Percentiles rank a stretch among this genome's conserved stretches.
These are phyloP conservation scores for Schizochytrium sp. DNA, from an alignment of 108 stramenopile species.

Conservation along the genomic window DNA sequence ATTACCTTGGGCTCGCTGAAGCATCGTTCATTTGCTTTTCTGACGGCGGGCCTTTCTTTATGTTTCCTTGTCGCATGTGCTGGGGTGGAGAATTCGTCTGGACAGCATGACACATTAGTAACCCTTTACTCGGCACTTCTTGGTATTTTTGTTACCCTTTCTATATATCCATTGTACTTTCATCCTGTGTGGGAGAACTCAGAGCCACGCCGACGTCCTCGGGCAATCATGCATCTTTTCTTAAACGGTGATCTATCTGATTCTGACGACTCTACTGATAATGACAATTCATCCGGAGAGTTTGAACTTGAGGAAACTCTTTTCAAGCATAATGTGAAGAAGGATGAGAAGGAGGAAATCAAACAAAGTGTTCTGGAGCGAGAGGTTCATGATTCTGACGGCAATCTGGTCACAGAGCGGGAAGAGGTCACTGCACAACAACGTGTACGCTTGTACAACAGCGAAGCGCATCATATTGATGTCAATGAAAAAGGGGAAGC, in stretches of 20 bases:
- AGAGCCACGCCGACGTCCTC: slow-evolving; percentile 2
- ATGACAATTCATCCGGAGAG: background rate
- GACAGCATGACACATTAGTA: background rate
- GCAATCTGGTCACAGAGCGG: no score
- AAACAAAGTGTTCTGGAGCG: background rate
- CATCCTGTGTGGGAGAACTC: slow-evolving; percentile 22
- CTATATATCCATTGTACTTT: background rate
- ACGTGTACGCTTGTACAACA: no score
- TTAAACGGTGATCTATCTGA: background rate
- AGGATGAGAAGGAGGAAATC: background rate
- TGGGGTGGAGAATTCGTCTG: background rate
- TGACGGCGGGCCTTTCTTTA: background rate
- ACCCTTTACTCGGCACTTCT: slow-evolving; percentile 9
- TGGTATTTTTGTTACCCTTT: background rate
- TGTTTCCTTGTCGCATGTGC: background rate
- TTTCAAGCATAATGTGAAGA: background rate
- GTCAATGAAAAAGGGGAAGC: no score
- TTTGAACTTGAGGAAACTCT: slow-evolving; percentile 18
- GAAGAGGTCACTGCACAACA: no score
- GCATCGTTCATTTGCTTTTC: background rate
- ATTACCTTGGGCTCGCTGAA: background rate
- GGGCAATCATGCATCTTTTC: background rate
- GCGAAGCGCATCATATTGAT: no score
- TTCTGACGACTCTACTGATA: background rate
- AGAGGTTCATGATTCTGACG: background rate